Evolutionary conservation across 768 basidiomycete species (phyloP).

Genomic region (Botryobasidium botryosum): DNA sequence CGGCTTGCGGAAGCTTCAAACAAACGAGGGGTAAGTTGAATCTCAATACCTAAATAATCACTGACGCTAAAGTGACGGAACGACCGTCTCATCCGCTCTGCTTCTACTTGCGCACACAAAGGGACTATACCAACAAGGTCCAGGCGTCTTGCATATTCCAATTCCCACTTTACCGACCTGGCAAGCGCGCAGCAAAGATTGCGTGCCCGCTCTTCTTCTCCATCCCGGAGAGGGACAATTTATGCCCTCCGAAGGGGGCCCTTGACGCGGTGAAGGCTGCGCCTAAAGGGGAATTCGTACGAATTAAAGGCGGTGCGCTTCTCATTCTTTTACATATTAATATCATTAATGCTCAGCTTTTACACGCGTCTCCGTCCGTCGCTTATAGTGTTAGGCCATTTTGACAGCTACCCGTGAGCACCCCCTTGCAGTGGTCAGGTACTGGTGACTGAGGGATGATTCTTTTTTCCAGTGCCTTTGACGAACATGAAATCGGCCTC

Average conservation of each 20-base stretch:
- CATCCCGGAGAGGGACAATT: constrained; percentile 14
- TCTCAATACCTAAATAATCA: not conserved
- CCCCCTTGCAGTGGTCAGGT: not conserved
- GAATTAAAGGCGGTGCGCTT: constrained; percentile 13
- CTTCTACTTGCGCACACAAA: constrained; percentile 12
- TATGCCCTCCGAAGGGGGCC: constrained; percentile 12
- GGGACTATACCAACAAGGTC: constrained; percentile 11
- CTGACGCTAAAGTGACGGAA: not conserved
- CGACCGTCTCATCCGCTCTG: constrained; percentile 10
- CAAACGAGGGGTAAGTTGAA: constrained; percentile 13
- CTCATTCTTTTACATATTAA: too few species aligned
- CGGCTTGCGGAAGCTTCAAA: constrained; percentile 15
- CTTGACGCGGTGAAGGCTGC: constrained; percentile 11
- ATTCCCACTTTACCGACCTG: constrained; percentile 1
- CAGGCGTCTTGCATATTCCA: not conserved
- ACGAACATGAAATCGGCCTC: constrained; percentile 13
- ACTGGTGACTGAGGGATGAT: not conserved
- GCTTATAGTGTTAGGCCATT: constrained; percentile 13
- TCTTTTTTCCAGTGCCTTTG: constrained; percentile 5
- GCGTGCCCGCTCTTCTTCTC: constrained; percentile 15
- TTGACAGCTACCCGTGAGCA: constrained; percentile 15
- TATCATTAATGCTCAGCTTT: not conserved
- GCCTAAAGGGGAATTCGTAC: constrained; percentile 13
- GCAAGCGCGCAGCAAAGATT: constrained; percentile 1
- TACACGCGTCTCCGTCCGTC: too few species aligned